Base-by-base conservation (phyloP, 1,284 basidiomycete species). In the Ceratobasidium sp. region DNA sequence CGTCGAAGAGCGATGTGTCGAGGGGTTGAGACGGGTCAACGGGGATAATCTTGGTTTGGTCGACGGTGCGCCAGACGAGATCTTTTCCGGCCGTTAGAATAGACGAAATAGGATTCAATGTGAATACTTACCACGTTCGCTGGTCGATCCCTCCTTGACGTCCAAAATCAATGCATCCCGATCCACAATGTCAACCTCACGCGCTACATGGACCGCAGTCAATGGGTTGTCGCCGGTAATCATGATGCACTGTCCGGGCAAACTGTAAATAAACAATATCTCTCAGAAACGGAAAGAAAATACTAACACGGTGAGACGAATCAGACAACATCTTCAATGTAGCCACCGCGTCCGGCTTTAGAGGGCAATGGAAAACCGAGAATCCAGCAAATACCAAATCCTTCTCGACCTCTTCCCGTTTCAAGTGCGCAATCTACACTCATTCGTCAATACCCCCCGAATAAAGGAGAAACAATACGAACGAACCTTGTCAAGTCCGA, bases 211-310 rank as follows among this genome's bases (percentile, higher is more conserved):
- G 0, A 93, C 90, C 18, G 96, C 96, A 0, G 96, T 98, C 72
- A 98, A 83, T 16, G 96, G 96, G 81, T 98, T 98, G 82, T 98
- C 96, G 54, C 96, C 96, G 57, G 96, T 98, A 76, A 98, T 98
- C 96, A 98, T 98, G 75, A 98, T 87, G 80, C 96, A 98, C 94
- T 93, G 61, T 2, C 73, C n/a, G n/a, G n/a, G 32, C n/a, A 35
- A 50, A 44, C 8, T 61, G 50, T 32, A 41, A 35, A 61, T 35
- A 32, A 59, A 26, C 28, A 50, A 47, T 63, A 30, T 43, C 8
- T n/a, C n/a, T 75, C 21, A 78, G 59, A 38, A 73, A 14, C 18
- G 9, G 75, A 71, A 41, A 4, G 11, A 30, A 46, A 35, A 14
- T n/a, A 86, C 92, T 72, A 83, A 96, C 94, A 52, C 96, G 87